phyloP scores from a whole-genome alignment of 164 flowering plant species.

The Nymphaea thermarum region DNA sequence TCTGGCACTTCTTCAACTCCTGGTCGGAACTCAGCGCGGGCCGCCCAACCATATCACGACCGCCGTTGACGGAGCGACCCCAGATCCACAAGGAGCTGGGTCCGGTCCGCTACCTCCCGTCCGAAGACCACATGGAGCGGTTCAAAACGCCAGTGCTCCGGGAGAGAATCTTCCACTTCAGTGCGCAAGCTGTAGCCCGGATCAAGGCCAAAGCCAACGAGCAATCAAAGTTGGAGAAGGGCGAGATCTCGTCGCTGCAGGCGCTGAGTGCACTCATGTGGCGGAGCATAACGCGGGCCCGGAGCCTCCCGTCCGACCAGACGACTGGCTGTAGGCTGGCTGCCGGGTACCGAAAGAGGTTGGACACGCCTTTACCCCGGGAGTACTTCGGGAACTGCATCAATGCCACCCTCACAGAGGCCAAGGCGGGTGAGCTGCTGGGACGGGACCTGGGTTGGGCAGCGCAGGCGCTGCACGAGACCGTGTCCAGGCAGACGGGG shows the following conservation, averaged over 20 bases:
- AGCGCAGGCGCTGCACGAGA: conserved; percentile 5
- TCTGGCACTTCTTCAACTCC: conserved; percentile 13
- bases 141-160: conserved; percentile 2
- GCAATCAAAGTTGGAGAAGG: background rate
- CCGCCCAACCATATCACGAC: background rate
- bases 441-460: conserved; percentile 3
- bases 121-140: background rate
- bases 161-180: conserved; percentile 11
- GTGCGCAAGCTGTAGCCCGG: background rate
- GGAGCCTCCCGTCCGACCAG: conserved; percentile 8
- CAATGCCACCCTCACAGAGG: background rate
- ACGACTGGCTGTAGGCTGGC: conserved; percentile 27
- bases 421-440: background rate
- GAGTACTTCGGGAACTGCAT: conserved; percentile 41
- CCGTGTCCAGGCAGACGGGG: background rate
- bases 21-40: conserved; percentile 12
- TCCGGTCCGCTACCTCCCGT: background rate
- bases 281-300: conserved; percentile 7
- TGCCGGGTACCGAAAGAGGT: conserved; percentile 19
- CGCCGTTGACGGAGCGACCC: conserved; percentile 1
- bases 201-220: conserved; percentile 7
- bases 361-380: conserved; percentile 23
- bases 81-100: background rate
- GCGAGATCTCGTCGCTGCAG: conserved; percentile 11
- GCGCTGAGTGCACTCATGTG: conserved; percentile 7